phyloP scores from a whole-genome alignment of 331 rosid genomes.

The Rosa hybrid region DNA sequence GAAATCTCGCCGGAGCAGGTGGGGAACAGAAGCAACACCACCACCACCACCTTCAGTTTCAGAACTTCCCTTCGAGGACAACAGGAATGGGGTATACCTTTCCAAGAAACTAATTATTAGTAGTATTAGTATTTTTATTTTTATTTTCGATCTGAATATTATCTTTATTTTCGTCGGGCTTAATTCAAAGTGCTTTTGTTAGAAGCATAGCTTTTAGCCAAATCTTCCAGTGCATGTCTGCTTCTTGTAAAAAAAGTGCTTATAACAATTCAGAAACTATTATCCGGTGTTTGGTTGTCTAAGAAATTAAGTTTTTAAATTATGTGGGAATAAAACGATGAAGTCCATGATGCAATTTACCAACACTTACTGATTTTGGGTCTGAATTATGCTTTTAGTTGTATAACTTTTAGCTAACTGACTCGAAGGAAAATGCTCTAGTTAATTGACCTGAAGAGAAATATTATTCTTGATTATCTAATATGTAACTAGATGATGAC shows the following conservation, averaged over 20 bases:
- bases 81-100: background rate
- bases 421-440: no score
- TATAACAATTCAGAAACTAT: background rate
- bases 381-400: no score
- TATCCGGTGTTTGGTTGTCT: background rate
- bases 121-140: background rate
- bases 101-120: background rate
- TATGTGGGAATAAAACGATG: background rate
- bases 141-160: background rate
- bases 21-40: background rate
- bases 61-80: background rate
- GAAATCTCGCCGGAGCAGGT: background rate
- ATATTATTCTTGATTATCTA: no score
- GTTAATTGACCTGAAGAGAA: no score
- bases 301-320: background rate
- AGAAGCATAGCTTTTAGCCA: background rate
- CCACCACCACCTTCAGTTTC: background rate
- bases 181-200: background rate
- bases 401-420: no score
- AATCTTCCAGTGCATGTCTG: background rate
- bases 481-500: no score
- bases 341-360: background rate
- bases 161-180: background rate
- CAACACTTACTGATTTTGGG: background rate
- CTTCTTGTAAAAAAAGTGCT: background rate